Evolutionary conservation across 139 green algal species (phyloP).

Genomic region (Haematococcus lacustris): DNA sequence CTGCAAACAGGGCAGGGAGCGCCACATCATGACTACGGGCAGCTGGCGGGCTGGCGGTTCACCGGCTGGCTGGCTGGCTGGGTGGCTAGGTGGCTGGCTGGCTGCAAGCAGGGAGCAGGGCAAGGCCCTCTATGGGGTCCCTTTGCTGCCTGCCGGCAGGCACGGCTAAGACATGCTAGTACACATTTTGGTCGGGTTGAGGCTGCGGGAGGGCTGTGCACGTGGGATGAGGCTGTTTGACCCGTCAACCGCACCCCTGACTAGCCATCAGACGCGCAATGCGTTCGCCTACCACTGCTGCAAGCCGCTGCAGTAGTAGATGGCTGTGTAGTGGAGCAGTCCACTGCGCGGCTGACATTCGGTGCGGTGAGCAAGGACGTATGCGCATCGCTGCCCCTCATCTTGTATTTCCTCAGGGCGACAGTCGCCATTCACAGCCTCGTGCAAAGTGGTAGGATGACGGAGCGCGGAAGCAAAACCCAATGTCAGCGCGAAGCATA

Average conservation of each 20-base stretch:
- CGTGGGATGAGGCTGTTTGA: too few relatives aligned
- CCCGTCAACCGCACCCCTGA: neutral
- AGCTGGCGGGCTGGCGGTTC: too few relatives aligned
- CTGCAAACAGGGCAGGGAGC: too few relatives aligned
- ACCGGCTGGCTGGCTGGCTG: neutral
- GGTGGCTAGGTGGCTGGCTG: neutral
- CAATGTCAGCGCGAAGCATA: too few relatives aligned
- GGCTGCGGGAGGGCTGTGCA: neutral
- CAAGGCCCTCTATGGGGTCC: neutral
- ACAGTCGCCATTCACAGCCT: too few relatives aligned
- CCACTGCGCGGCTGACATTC: neutral
- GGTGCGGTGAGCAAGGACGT: neutral
- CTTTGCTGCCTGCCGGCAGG: neutral
- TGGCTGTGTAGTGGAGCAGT: constrained; percentile 5
- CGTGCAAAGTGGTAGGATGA: too few relatives aligned
- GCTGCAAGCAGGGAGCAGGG: neutral
- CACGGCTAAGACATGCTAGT: too few relatives aligned
- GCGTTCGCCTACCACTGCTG: neutral
- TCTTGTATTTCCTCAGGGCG: too few relatives aligned
- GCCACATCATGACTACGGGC: too few relatives aligned
- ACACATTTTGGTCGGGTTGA: too few relatives aligned
- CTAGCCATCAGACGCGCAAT: neutral
- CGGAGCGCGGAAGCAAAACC: too few relatives aligned
- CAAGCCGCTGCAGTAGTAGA: constrained; percentile 10
- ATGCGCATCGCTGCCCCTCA: neutral